Evolutionary conservation across 2,329 filamentous ascomycete genomes (phyloP).

Genomic region (Gremmenia infestans): DNA sequence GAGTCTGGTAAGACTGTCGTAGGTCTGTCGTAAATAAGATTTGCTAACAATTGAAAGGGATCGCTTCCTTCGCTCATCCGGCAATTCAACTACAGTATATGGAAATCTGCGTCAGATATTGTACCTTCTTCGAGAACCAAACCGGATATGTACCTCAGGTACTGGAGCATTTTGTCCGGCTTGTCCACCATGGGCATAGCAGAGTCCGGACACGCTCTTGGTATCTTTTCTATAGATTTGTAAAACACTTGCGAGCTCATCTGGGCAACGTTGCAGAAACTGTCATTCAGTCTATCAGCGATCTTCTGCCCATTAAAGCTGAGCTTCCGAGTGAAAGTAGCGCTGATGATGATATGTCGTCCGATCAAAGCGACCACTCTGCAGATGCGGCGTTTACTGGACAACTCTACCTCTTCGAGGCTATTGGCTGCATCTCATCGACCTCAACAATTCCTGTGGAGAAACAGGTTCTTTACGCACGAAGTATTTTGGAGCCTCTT

Average conservation of each 20-base stretch:
- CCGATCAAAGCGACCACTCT: slow-evolving; percentile 83
- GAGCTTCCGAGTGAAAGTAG: slow-evolving; percentile 74
- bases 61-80: slow-evolving; percentile 81
- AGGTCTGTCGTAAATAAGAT: neutral
- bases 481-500: slow-evolving; percentile 82
- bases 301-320: slow-evolving; percentile 85
- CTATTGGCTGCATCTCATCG: slow-evolving; percentile 87
- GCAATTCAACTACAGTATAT: slow-evolving; percentile 94
- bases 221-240: slow-evolving; percentile 93
- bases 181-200: slow-evolving; percentile 83
- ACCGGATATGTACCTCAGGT: slow-evolving; percentile 76
- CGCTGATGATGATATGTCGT: slow-evolving; percentile 88
- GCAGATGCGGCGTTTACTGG: slow-evolving; percentile 87
- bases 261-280: slow-evolving; percentile 87
- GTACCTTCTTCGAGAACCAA: slow-evolving; percentile 85
- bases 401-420: slow-evolving; percentile 91
- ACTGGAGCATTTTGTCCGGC: slow-evolving; percentile 83
- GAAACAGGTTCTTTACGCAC: slow-evolving; percentile 82
- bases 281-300: slow-evolving; percentile 83
- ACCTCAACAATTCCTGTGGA: slow-evolving; percentile 70
- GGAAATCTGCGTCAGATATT: slow-evolving; percentile 96
- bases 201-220: slow-evolving; percentile 88
- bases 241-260: slow-evolving; percentile 78
- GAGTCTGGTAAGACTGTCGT: slow-evolving; percentile 64
- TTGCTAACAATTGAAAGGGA: slow-evolving; percentile 49